Conservation (phyloP, 2,329 filamentous ascomycete species). For the Ceratocystis variospora region DNA sequence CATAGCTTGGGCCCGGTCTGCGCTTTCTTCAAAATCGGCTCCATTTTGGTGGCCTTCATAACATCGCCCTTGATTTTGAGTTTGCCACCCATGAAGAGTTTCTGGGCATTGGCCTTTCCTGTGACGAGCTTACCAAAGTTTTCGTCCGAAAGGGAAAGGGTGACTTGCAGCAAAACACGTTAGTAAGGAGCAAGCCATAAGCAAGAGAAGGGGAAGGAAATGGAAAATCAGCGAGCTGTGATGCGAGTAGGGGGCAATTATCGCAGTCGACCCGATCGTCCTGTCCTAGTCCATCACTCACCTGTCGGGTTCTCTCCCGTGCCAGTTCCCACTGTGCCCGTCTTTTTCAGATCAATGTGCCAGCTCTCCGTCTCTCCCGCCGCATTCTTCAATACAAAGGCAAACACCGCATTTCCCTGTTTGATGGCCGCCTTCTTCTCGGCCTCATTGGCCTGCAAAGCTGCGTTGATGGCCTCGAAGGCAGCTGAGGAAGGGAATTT, state of each 20-base stretch:
- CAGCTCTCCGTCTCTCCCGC: slow-evolving; percentile 69
- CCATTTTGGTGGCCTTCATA: slow-evolving; percentile 97
- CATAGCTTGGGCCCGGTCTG: slow-evolving; percentile 73
- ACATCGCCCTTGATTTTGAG: slow-evolving; percentile 96
- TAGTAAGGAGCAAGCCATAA: not conserved
- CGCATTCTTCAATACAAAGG: slow-evolving; percentile 83
- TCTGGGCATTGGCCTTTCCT: slow-evolving; percentile 88
- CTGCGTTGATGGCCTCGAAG: slow-evolving; percentile 73
- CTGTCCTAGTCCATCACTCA: slow-evolving; percentile 31
- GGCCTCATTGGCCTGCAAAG: slow-evolving; percentile 52
- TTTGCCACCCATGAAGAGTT: slow-evolving; percentile 95
- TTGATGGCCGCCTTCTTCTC: slow-evolving; percentile 82
- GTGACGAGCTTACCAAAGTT: slow-evolving; percentile 73
- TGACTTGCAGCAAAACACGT: slow-evolving; percentile 43
- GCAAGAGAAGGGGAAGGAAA: not conserved
- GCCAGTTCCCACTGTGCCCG: slow-evolving; percentile 68
- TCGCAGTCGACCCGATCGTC: not conserved
- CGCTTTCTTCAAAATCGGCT: slow-evolving; percentile 81
- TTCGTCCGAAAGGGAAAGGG: slow-evolving; percentile 67
- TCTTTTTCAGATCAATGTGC: slow-evolving; percentile 92
- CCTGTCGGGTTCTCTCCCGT: slow-evolving; percentile 68
- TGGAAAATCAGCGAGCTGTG: not conserved
- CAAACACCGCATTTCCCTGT: slow-evolving; percentile 73
- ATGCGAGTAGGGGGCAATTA: too few relatives aligned
- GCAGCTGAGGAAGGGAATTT: slow-evolving; percentile 80